Conservation (phyloP, 768 basidiomycete genomes). For the Omphalotus guepiniiformis region DNA sequence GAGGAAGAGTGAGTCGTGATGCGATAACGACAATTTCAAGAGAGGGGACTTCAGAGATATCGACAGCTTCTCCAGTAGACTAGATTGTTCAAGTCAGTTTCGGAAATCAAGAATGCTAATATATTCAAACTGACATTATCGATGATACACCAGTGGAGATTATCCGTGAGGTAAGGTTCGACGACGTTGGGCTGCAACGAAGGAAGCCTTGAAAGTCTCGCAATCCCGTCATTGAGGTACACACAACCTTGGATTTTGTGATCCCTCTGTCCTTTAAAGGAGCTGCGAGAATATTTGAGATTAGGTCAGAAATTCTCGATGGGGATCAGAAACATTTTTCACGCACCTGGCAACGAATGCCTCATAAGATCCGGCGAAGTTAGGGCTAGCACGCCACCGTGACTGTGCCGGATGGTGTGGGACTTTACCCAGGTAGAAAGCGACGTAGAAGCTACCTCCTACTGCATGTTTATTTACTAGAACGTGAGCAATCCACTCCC, state of each 20-base stretch:
- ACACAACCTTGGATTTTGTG: slow-evolving; percentile 39
- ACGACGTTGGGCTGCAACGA: slow-evolving; percentile 35
- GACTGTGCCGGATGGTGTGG: slow-evolving; percentile 30
- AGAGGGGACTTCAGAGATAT: slow-evolving; percentile 11
- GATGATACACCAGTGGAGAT: slow-evolving; percentile 38
- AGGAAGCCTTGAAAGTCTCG: slow-evolving; percentile 20
- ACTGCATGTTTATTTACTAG: slow-evolving; percentile 39
- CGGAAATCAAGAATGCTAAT: not conserved
- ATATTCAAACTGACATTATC: slow-evolving; percentile 24
- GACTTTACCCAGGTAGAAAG: slow-evolving; percentile 43
- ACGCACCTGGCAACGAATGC: slow-evolving; percentile 35
- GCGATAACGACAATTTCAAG: slow-evolving; percentile 13
- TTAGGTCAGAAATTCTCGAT: not conserved
- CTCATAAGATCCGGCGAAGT: slow-evolving; percentile 39
- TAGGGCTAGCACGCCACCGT: slow-evolving; percentile 32
- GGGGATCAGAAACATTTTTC: too few relatives aligned
- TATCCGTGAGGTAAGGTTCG: slow-evolving; percentile 34
- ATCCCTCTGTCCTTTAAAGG: slow-evolving; percentile 22
- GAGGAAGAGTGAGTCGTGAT: slow-evolving; percentile 9
- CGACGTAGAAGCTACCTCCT: slow-evolving; percentile 37
- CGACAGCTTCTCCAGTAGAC: slow-evolving; percentile 2
- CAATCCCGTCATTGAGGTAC: slow-evolving; percentile 35
- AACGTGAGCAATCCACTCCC: slow-evolving; percentile 42
- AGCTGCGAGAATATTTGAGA: slow-evolving; percentile 11
- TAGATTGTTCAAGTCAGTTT: not conserved